Conservation (phyloP, 768 basidiomycete genomes). For the Gelatoporia subvermispora region DNA sequence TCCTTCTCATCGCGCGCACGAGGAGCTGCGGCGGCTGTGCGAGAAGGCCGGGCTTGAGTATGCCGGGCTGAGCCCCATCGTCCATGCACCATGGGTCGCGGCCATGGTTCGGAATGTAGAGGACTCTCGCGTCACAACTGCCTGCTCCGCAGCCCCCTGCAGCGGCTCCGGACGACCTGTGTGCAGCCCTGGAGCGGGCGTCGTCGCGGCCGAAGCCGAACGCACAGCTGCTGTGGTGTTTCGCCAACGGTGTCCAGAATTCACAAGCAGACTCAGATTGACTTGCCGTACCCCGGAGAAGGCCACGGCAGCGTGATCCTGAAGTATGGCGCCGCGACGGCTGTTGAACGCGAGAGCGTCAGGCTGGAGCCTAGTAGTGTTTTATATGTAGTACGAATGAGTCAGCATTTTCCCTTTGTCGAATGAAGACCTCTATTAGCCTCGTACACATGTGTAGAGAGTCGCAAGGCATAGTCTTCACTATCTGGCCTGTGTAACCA, state of each 20-base stretch:
- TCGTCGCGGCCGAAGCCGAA: conserved; percentile 28
- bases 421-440: too few relatives aligned
- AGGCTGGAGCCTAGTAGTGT: conserved; percentile 70
- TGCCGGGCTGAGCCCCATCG: conserved; percentile 51
- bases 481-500: too few relatives aligned
- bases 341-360: conserved; percentile 52
- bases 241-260: conserved; percentile 39
- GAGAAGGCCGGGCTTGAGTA: conserved; percentile 57
- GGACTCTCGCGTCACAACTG: conserved; percentile 10
- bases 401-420: too few relatives aligned
- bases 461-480: too few relatives aligned
- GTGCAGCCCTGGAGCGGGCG: conserved; percentile 47
- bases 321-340: conserved; percentile 50
- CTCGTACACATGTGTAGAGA: too few relatives aligned
- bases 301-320: conserved; percentile 75
- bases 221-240: conserved; percentile 38
- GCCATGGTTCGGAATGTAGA: conserved; percentile 63
- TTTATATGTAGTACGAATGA: too few relatives aligned
- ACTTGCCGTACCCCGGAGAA: conserved; percentile 61
- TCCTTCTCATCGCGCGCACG: conserved; percentile 61
- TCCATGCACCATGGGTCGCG: conserved; percentile 56
- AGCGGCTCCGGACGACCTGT: conserved; percentile 38
- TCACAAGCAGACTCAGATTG: conserved; percentile 28
- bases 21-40: conserved; percentile 52
- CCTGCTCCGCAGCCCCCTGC: conserved; percentile 8